Evolutionary conservation across 2,329 filamentous ascomycete species (phyloP).

Genomic region (Colletotrichum lupini): DNA sequence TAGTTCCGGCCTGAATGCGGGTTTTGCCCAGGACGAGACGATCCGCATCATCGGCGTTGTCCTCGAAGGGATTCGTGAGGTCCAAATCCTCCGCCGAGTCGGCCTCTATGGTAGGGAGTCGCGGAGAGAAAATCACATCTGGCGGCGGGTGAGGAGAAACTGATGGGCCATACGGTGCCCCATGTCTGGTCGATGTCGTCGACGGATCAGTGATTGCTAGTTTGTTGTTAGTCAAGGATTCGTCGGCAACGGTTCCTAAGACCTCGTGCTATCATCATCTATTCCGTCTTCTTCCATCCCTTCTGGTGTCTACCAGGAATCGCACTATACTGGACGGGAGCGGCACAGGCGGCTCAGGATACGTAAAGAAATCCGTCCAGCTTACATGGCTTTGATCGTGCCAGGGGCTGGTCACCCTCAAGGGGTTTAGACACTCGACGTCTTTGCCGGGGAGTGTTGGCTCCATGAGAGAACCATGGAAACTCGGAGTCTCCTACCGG

Average conservation of each 20-base stretch:
- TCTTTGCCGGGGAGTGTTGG: conserved; percentile 2
- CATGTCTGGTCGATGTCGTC: background rate
- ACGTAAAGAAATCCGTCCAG: background rate
- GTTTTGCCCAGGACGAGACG: conserved; percentile 5
- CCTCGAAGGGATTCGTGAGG: conserved; percentile 30
- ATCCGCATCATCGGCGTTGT: conserved; percentile 24
- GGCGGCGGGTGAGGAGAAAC: background rate
- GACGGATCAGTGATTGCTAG: background rate
- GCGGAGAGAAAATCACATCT: conserved; percentile 1
- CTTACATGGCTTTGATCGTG: background rate
- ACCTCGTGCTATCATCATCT: background rate
- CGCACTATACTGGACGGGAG: background rate
- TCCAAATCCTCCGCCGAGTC: background rate
- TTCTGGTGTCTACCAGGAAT: background rate
- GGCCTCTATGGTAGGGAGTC: background rate
- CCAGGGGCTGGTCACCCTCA: background rate
- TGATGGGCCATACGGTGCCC: conserved; percentile 7
- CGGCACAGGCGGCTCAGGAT: background rate
- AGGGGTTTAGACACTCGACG: conserved; percentile 10
- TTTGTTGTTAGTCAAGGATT: background rate
- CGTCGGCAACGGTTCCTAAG: background rate
- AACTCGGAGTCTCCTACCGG: background rate
- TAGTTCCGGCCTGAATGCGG: conserved; percentile 2
- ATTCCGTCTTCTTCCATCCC: background rate
- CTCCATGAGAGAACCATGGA: background rate